Evolutionary conservation across 192 early-diverging fungal genomes (phyloP).

Genomic region (Diversispora epigaea): DNA sequence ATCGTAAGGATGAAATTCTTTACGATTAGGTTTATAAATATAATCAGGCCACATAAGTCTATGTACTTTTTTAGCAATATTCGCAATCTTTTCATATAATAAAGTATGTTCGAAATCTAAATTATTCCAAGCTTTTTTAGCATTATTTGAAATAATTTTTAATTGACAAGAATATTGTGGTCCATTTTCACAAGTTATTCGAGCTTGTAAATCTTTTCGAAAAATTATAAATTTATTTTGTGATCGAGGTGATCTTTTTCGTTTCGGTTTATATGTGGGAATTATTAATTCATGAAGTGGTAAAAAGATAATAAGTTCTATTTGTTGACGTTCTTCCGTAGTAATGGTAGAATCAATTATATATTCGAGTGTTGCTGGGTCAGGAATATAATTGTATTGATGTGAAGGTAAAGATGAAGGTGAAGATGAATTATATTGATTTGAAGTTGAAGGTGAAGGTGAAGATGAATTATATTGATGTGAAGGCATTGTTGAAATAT

Average conservation of each 20-base stretch:
- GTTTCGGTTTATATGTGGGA: neutral
- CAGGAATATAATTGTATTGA: no score
- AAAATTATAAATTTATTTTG: neutral
- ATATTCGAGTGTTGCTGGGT: no score
- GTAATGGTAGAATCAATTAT: no score
- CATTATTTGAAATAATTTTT: neutral
- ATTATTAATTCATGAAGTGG: neutral
- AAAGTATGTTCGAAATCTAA: neutral
- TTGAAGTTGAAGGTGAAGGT: no score
- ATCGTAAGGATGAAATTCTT: neutral
- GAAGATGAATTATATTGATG: no score
- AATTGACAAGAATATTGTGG: neutral
- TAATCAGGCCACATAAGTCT: neutral
- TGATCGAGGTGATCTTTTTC: neutral
- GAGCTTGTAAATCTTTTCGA: neutral
- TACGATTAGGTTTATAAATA: neutral
- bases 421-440: no score
- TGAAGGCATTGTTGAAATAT: no score
- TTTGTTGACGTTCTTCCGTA: neutral
- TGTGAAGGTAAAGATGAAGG: no score
- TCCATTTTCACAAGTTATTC: neutral
- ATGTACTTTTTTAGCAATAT: neutral
- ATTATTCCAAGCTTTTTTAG: neutral
- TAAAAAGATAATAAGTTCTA: neutral
- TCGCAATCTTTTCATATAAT: neutral